Evolutionary conservation across 2,329 filamentous ascomycete genomes (phyloP), one percentile per base, ranked within the genome.

Genomic region (Purpureocillium takamizusanense): DNA sequence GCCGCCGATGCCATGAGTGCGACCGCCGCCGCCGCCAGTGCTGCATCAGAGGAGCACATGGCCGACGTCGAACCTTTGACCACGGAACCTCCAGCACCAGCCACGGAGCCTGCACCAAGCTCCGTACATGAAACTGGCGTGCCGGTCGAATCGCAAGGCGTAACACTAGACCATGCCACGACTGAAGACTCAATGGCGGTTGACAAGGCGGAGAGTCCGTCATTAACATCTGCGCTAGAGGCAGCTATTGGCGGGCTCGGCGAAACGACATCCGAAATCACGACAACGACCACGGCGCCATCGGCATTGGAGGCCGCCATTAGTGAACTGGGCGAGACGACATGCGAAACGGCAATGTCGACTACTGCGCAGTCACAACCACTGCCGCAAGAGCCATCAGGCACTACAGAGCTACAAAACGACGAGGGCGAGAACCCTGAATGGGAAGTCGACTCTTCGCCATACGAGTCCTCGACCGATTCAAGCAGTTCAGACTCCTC

Each of bases 391-490:
- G 34, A 34, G 3, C 40, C 29, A 25, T 25, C 45, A 12, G 46
- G 35, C 13, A 44, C 49, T 2, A 7, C 7, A 15, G 34, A 31
- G 9, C 53, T 59, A n/a, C 57, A 59, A 34, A 52, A 53, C 28
- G 59, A 58, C 11, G 46, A 59, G 35, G 50, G 50, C 39, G 66
- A 62, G 10, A 69, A 83, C 33, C 81, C 83, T 3, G 89, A 95
- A 59, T 97, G 87, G 86, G 86, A 94, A 54, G 66, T 72, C 7
- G 85, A 90, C 51, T 88, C 83, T 2, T 86, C 82, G 1, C 83
- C 83, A 0, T 83, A 83, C 52, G 77, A 81, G 51, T 85, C 81
- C 6, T 85, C 76, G 1, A 72, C 70, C 1, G 70, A 76, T 12
- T 76, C 73, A 4, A 71, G 66, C 52, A 69, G 62, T 49, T 79